A percentile compares a stretch with the other conserved stretches of the same genome.
These are phyloP conservation scores for Dysphania ambrosioides DNA, from an alignment of 148 eudicot species.

Conservation along the genomic window DNA sequence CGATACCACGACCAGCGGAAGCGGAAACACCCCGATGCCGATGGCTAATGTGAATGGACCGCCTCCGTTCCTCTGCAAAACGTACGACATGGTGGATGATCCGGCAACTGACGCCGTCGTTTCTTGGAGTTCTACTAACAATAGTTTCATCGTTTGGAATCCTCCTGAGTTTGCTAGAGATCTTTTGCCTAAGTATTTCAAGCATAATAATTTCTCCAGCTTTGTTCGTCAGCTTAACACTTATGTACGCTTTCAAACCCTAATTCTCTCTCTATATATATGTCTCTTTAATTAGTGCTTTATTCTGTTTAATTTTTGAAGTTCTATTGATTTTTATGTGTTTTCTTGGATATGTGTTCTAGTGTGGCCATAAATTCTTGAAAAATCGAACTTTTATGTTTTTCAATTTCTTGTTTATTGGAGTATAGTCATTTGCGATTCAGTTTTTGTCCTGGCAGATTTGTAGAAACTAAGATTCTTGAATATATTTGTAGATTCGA, in stretches of 20 bases:
- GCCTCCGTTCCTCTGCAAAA: constrained; percentile 66
- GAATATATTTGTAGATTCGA: too few relatives aligned
- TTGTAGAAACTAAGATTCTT: background rate
- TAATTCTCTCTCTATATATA: background rate
- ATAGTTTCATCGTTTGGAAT: constrained; percentile 87
- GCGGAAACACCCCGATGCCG: constrained; percentile 36
- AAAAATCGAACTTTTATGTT: background rate
- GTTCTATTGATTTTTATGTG: background rate
- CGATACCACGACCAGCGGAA: background rate
- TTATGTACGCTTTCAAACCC: constrained; percentile 41
- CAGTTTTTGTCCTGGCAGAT: background rate
- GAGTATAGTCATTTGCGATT: background rate
- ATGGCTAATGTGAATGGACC: constrained; percentile 47
- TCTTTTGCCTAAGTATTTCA: constrained; percentile 76
- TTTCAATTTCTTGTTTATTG: background rate
- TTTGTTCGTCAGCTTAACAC: constrained; percentile 87
- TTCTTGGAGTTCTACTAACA: constrained; percentile 71
- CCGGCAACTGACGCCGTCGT: constrained; percentile 61
- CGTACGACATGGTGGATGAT: constrained; percentile 78
- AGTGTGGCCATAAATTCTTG: background rate
- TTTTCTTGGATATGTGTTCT: background rate
- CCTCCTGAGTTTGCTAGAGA: constrained; percentile 75
- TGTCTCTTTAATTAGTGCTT: background rate
- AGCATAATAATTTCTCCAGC: constrained; percentile 90
- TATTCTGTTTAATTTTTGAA: too few relatives aligned